These are phyloP conservation scores for Ballota nigra DNA, from an alignment of 257 asterid genomes.

Conservation along the genomic window DNA sequence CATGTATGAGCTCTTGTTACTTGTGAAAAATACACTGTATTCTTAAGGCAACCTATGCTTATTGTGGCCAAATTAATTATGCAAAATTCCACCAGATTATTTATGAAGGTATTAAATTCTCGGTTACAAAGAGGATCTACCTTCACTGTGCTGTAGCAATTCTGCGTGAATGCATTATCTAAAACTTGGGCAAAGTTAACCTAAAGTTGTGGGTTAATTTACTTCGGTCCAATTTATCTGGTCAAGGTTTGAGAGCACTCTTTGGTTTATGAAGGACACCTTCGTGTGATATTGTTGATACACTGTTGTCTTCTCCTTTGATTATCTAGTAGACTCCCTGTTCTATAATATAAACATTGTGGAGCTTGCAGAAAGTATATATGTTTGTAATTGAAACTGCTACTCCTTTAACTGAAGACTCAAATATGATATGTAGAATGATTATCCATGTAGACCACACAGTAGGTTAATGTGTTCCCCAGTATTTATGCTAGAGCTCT, in stretches of 20 bases:
- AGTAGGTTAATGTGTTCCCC: neutral
- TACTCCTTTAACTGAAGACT: slow-evolving; percentile 2
- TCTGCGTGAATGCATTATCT: neutral
- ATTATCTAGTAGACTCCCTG: neutral
- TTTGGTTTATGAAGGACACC: slow-evolving; percentile 11
- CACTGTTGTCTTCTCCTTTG: neutral
- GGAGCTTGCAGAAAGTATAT: slow-evolving; percentile 2
- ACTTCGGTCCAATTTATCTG: neutral
- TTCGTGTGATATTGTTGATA: neutral
- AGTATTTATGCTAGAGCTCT: neutral
- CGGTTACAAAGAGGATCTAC: neutral
- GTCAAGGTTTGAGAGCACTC: neutral
- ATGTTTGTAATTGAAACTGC: neutral
- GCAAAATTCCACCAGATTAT: neutral
- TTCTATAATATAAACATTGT: neutral
- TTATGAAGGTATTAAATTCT: neutral
- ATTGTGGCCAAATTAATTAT: neutral
- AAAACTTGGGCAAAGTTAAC: neutral
- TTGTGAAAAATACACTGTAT: neutral
- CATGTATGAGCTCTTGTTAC: slow-evolving; percentile 15
- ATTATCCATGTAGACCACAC: neutral
- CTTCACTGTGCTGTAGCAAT: neutral
- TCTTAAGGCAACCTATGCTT: neutral
- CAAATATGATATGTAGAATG: neutral
- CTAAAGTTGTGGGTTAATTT: neutral